Percentiles rank a stretch among this genome's conserved stretches.
Evolutionary conservation across 176 grass and related monocot genomes (phyloP).

Genomic region (Lolium perenne): DNA sequence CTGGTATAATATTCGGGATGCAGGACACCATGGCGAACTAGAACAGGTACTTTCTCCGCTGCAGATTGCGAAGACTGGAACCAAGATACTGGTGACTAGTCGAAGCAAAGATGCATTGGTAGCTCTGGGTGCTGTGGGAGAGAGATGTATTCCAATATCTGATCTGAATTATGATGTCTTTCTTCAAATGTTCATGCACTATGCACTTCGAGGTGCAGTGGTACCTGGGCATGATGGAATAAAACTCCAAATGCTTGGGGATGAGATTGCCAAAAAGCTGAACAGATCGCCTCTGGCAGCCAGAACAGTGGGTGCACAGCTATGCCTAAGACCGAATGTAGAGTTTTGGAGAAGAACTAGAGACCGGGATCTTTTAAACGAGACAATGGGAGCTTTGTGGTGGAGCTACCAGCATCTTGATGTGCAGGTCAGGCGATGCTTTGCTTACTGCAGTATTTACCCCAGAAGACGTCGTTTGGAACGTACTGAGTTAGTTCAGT

Average conservation of each 20-base stretch:
- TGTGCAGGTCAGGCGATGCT: constrained; percentile 22
- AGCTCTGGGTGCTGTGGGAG: too few relatives aligned
- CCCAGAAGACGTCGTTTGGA: background rate
- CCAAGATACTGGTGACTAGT: too few relatives aligned
- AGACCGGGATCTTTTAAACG: background rate
- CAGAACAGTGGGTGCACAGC: background rate
- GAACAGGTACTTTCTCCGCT: too few relatives aligned
- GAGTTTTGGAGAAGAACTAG: constrained; percentile 6
- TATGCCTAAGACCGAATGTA: background rate
- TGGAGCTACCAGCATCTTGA: too few relatives aligned
- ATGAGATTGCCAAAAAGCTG: too few relatives aligned
- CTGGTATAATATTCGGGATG: too few relatives aligned
- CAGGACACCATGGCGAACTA: too few relatives aligned
- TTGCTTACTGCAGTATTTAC: constrained; percentile 46
- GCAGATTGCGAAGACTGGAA: too few relatives aligned
- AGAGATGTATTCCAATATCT: too few relatives aligned
- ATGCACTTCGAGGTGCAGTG: background rate
- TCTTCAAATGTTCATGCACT: too few relatives aligned
- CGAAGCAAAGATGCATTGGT: constrained; percentile 1
- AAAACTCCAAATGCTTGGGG: background rate
- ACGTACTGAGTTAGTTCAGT: constrained; percentile 8
- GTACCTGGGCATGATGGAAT: background rate
- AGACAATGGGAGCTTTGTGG: too few relatives aligned
- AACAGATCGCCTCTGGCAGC: background rate
- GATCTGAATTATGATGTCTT: too few relatives aligned